A percentile compares a stretch with the other conserved stretches of the same genome.
These are phyloP conservation scores for Stentor coeruleus DNA, from an alignment of 73 alveolate genomes.

Conservation along the genomic window DNA sequence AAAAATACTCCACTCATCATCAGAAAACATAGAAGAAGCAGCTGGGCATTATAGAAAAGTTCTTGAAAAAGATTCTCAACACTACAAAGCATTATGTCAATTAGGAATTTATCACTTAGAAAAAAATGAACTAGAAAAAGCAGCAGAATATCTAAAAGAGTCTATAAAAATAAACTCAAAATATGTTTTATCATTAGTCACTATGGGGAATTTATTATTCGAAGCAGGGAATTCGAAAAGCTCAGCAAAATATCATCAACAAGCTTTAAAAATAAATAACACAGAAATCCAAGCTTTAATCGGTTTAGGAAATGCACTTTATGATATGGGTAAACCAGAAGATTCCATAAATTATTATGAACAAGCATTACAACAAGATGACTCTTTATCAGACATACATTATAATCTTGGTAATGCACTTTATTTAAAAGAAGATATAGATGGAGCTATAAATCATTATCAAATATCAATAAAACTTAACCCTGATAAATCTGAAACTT, in stretches of 20 bases:
- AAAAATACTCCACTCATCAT: conserved; percentile 58
- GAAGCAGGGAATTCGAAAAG: conserved; percentile 75
- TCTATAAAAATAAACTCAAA: conserved; percentile 56
- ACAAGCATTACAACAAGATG: conserved; percentile 67
- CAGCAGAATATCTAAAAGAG: conserved; percentile 63
- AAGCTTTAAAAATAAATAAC: conserved; percentile 72
- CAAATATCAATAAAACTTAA: conserved; percentile 68
- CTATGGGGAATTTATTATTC: conserved; percentile 73
- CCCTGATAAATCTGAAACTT: conserved; percentile 76
- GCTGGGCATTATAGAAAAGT: conserved; percentile 59
- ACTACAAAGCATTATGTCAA: conserved; percentile 70
- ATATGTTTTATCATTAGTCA: conserved; percentile 66
- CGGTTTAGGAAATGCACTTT: conserved; percentile 88
- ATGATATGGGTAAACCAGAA: conserved; percentile 73
- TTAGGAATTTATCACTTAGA: conserved; percentile 66
- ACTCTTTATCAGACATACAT: conserved; percentile 66
- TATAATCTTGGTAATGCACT: conserved; percentile 82
- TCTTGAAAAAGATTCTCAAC: conserved; percentile 64
- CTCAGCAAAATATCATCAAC: conserved; percentile 65
- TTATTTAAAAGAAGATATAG: conserved; percentile 69
- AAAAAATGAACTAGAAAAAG: conserved; percentile 57
- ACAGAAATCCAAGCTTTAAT: conserved; percentile 75
- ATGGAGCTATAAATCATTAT: conserved; percentile 73
- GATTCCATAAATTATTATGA: conserved; percentile 73
- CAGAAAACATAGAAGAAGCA: conserved; percentile 69